Conservation (phyloP, 768 basidiomycete species). For the Boletus vinaceobasis region DNA sequence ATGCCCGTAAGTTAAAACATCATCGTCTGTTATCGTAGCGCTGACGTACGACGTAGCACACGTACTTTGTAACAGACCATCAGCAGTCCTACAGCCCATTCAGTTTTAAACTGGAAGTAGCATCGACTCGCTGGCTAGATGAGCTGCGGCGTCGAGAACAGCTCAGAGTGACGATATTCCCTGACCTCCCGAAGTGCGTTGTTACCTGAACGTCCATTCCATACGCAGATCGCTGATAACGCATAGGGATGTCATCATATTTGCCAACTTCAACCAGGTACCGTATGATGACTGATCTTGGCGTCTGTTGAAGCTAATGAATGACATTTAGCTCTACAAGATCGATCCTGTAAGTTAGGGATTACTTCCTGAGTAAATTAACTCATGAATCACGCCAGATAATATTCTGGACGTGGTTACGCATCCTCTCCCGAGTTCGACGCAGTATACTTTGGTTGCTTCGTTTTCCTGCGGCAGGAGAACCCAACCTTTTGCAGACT, state of each 20-base stretch:
- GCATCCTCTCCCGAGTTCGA: slow-evolving; percentile 41
- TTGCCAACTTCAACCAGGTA: slow-evolving; percentile 55
- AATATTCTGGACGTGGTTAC: slow-evolving; percentile 48
- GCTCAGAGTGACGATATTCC: slow-evolving; percentile 40
- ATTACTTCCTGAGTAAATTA: neutral
- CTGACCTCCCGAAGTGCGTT: slow-evolving; percentile 40
- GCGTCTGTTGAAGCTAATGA: slow-evolving; percentile 5
- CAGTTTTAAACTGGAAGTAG: slow-evolving; percentile 7
- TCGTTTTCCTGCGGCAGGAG: slow-evolving; percentile 48
- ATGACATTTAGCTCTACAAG: slow-evolving; percentile 41
- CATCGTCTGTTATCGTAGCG: neutral
- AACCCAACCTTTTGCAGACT: slow-evolving; percentile 40
- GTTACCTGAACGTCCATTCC: neutral
- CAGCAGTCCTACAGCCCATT: slow-evolving; percentile 39
- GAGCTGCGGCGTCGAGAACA: slow-evolving; percentile 38
- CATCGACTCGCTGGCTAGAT: slow-evolving; percentile 33
- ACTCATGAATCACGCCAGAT: slow-evolving; percentile 23
- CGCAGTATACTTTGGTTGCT: slow-evolving; percentile 52
- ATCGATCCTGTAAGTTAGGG: slow-evolving; percentile 34
- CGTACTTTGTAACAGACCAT: slow-evolving; percentile 50
- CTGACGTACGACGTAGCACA: slow-evolving; percentile 32
- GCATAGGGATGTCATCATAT: slow-evolving; percentile 41
- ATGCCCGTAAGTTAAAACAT: slow-evolving; percentile 37
- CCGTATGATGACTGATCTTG: slow-evolving; percentile 2
- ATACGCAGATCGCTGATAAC: neutral